Base-by-base conservation (phyloP, 192 early-diverging fungal genomes). In the Kappamyces sp. region DNA sequence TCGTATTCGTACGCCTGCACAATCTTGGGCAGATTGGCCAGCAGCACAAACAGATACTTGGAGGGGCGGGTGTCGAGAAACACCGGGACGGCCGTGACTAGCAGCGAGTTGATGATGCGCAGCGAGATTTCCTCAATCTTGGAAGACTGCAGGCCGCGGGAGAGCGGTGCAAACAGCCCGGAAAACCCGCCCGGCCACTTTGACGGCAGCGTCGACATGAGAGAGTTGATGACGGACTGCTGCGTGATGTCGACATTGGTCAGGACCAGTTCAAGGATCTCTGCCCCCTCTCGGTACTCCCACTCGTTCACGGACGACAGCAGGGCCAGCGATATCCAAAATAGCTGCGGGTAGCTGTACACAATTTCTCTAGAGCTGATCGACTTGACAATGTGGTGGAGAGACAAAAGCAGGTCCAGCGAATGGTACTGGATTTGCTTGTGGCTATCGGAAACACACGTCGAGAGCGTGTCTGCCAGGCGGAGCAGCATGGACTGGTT, bases 381-480 rank as follows among this genome's bases (percentile, higher is more conserved):
- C 0, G 65, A 60, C 35, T 79, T 70, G 5, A 88, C 67, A 5
- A 91, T 81, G 11, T 78, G 61, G 34, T 79, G 74, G 5, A 93
- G 51, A 0, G 90, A 87, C 1, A 79, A 64, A 5, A 93, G 53
- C 22, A 89, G 84, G 52, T 93, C 91, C 60, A 75, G 80, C 1
- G 92, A 75, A 66, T 89, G 93, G 0, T 86, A 87, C 63, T 91
- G 87, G 42, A 90, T 80, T 47, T 91, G 88, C 38, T 79, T 79
- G 4, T 72, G 75, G 47, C 73, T 78, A 60, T 91, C 90, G 1
- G 84, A 84, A 45, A 91, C 77, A 2, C 88, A 88, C 52, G 83
- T 85, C 0, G 87, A 87, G 3, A 93, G 60, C 34, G 88, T 78
- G 32, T 79, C 72, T 2, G 93, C 62, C 66, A 93, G 77, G 42